phyloP scores from a whole-genome alignment of 257 asterid genomes.

The Verbascum thapsus region DNA sequence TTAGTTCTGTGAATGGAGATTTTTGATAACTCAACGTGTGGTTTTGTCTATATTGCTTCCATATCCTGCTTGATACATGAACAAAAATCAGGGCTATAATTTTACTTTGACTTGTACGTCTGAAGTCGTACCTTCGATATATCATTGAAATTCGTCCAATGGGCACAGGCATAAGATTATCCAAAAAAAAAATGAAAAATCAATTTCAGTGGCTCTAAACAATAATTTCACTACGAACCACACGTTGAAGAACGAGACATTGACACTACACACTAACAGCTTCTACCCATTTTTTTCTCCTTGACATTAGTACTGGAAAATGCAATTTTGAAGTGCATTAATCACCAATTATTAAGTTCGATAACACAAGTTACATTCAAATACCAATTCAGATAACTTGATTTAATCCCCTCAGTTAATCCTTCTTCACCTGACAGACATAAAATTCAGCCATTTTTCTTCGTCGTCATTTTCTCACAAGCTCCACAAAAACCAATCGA shows the following conservation, averaged over 20 bases:
- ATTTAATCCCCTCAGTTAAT: slow-evolving; percentile 23
- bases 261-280: slow-evolving; percentile 4
- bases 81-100: neutral
- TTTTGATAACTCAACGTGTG: slow-evolving; percentile 30
- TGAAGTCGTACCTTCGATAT: slow-evolving; percentile 6
- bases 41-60: slow-evolving; percentile 11
- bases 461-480: slow-evolving; percentile 22
- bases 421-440: slow-evolving; percentile 24
- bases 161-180: slow-evolving; percentile 6
- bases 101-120: no score
- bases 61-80: slow-evolving; percentile 7
- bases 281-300: neutral
- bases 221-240: slow-evolving; percentile 1
- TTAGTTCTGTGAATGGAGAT: slow-evolving; percentile 6
- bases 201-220: slow-evolving; percentile 1
- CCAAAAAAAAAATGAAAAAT: slow-evolving; percentile 2
- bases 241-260: slow-evolving; percentile 3
- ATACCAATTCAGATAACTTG: slow-evolving; percentile 21
- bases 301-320: slow-evolving; percentile 4
- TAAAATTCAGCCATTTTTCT: slow-evolving; percentile 10
- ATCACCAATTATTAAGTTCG: slow-evolving; percentile 9
- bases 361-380: neutral
- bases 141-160: neutral
- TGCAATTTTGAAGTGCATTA: slow-evolving; percentile 4
- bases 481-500: slow-evolving; percentile 29